Percentiles rank a stretch among this genome's conserved stretches.
phyloP scores from a whole-genome alignment of 495 filamentous ascomycete genomes.

The Penicillium cosmopolitanum region DNA sequence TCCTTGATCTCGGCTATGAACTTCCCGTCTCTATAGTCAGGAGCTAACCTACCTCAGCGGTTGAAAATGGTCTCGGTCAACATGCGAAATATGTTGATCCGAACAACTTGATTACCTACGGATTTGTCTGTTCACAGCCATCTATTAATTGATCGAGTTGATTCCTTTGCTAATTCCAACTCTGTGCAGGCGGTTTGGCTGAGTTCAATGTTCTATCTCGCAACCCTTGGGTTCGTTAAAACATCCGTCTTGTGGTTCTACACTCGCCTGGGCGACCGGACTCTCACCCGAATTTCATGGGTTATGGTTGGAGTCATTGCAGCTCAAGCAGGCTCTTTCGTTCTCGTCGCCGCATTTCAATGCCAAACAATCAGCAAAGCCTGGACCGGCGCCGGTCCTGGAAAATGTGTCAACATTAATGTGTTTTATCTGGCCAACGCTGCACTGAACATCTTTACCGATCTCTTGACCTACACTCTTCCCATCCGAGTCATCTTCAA shows the following conservation, averaged over 20 bases:
- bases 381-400: slow-evolving; percentile 31
- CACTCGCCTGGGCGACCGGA: slow-evolving; percentile 41
- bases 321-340: slow-evolving; percentile 38
- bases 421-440: slow-evolving; percentile 49
- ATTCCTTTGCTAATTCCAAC: not conserved
- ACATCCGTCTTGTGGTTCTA: slow-evolving; percentile 46
- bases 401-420: slow-evolving; percentile 52
- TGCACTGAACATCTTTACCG: slow-evolving; percentile 55
- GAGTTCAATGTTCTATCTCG: slow-evolving; percentile 47
- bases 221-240: slow-evolving; percentile 45
- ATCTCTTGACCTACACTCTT: slow-evolving; percentile 55
- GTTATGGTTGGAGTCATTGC: slow-evolving; percentile 37
- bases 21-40: not conserved
- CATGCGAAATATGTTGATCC: slow-evolving; percentile 30
- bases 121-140: slow-evolving; percentile 29
- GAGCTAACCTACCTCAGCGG: slow-evolving; percentile 28
- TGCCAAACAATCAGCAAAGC: slow-evolving; percentile 39
- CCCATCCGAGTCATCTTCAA: slow-evolving; percentile 43
- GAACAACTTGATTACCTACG: slow-evolving; percentile 28
- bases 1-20: not conserved
- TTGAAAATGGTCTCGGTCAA: slow-evolving; percentile 39
- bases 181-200: slow-evolving; percentile 38
- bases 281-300: slow-evolving; percentile 35
- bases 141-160: too few relatives aligned
- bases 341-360: slow-evolving; percentile 44